Conservation (phyloP, 805 yeast species). For the Metschnikowia picachoensis region DNA sequence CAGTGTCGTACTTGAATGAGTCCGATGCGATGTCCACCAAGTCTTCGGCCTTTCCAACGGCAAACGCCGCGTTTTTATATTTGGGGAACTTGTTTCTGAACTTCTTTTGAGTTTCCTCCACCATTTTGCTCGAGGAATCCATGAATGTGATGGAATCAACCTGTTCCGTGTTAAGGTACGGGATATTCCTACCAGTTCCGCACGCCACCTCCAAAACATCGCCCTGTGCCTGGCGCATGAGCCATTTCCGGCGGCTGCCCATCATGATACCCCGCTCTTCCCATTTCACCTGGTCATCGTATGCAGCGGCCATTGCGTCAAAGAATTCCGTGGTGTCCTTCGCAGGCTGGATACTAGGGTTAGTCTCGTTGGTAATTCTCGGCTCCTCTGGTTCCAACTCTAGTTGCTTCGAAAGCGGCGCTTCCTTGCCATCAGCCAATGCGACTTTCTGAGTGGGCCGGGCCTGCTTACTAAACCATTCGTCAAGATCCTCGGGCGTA, state of each 20-base stretch:
- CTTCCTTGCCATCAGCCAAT: constrained; percentile 19
- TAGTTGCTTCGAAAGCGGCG: constrained; percentile 2
- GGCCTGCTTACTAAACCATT: constrained; percentile 38
- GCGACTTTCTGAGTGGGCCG: constrained; percentile 22
- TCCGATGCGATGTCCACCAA: constrained; percentile 52
- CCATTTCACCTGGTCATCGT: constrained; percentile 75
- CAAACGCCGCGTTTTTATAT: constrained; percentile 74
- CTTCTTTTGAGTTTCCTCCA: constrained; percentile 71
- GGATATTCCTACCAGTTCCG: constrained; percentile 93
- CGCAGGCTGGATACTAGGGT: constrained; percentile 54
- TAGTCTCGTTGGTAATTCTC: constrained; percentile 33
- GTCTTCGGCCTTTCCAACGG: constrained; percentile 87
- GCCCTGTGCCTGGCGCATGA: constrained; percentile 74
- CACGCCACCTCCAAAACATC: constrained; percentile 93
- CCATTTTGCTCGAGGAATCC: constrained; percentile 84
- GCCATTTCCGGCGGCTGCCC: constrained; percentile 69
- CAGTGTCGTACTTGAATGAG: constrained; percentile 75
- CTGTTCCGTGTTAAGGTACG: constrained; percentile 53
- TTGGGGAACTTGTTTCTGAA: constrained; percentile 65
- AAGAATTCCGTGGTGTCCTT: constrained; percentile 80
- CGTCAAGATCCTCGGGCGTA: constrained; percentile 38
- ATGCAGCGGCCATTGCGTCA: constrained; percentile 71
- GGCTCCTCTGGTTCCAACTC: constrained; percentile 14
- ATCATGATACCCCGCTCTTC: constrained; percentile 62
- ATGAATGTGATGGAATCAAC: constrained; percentile 76